These are phyloP conservation scores for Neltuma alba DNA, from an alignment of 306 rosid species.

Conservation along the genomic window DNA sequence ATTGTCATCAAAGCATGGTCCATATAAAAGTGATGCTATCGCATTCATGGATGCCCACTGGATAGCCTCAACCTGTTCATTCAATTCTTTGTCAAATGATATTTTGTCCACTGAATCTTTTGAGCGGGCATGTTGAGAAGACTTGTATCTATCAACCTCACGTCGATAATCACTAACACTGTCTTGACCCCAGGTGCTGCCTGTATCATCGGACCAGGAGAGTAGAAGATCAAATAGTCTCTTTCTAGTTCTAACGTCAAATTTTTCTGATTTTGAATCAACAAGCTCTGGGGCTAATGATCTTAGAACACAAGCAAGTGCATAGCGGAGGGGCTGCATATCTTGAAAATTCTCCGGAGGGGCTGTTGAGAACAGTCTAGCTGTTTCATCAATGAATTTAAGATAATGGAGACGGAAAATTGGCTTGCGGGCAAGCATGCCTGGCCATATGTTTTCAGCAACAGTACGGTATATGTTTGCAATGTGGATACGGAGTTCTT, in stretches of 20 bases:
- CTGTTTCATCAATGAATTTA: slow-evolving; percentile 90
- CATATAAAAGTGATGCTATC: slow-evolving; percentile 94
- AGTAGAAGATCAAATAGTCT: slow-evolving; percentile 91
- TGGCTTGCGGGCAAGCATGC: slow-evolving; percentile 84
- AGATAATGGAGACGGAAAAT: slow-evolving; percentile 87
- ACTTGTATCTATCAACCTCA: slow-evolving; percentile 96
- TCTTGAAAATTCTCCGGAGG: slow-evolving; percentile 87
- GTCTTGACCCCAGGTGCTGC: slow-evolving; percentile 84
- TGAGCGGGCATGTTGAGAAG: slow-evolving; percentile 95
- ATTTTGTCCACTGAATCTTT: slow-evolving; percentile 97
- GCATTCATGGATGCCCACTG: slow-evolving; percentile 99
- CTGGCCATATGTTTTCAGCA: slow-evolving; percentile 98
- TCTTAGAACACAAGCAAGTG: slow-evolving; percentile 95
- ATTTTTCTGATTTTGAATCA: slow-evolving; percentile 92
- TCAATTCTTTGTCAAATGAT: slow-evolving; percentile 93
- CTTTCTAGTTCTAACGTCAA: slow-evolving; percentile 92
- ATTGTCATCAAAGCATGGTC: slow-evolving; percentile 98
- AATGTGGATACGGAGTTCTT: slow-evolving; percentile 93
- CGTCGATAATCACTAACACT: slow-evolving; percentile 92
- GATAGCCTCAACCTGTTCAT: slow-evolving; percentile 96
- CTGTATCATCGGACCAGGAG: slow-evolving; percentile 91
- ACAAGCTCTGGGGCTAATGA: slow-evolving; percentile 97
- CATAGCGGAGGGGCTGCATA: slow-evolving; percentile 93
- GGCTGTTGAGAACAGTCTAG: slow-evolving; percentile 65
- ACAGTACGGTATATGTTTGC: slow-evolving; percentile 92